These are phyloP conservation scores for Tinospora cordifolia DNA, from an alignment of 164 flowering plant species.

Conservation along the genomic window DNA sequence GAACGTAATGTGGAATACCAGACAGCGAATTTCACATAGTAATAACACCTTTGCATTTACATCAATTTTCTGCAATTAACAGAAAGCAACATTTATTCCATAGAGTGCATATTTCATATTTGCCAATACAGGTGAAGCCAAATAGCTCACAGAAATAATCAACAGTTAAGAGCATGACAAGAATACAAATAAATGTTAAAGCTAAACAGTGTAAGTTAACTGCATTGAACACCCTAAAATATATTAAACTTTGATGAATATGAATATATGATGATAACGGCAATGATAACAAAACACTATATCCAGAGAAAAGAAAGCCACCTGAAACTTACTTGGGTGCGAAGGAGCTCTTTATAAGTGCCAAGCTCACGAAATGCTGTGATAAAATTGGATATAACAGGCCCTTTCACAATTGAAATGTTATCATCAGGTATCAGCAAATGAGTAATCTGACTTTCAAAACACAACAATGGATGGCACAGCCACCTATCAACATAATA, in stretches of 20 bases:
- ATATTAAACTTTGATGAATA: no score
- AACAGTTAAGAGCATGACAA: no score
- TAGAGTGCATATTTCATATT: no score
- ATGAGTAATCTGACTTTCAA: neutral
- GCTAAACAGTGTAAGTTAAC: neutral
- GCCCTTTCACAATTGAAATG: slow-evolving; percentile 46
- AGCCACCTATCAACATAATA: neutral
- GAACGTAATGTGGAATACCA: no score
- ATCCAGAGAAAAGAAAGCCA: neutral
- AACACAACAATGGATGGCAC: neutral
- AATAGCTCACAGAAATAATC: no score
- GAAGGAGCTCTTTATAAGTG: slow-evolving; percentile 79
- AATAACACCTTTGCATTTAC: no score
- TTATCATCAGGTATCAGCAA: neutral
- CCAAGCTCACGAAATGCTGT: slow-evolving; percentile 77
- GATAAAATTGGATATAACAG: slow-evolving; percentile 72
- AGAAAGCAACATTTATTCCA: no score
- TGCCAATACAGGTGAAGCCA: no score
- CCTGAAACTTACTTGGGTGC: slow-evolving; percentile 63
- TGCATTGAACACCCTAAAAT: neutral
- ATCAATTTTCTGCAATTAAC: no score
- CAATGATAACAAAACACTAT: neutral
- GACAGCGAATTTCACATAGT: no score
- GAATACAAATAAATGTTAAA: neutral
- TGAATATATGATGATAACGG: neutral